These are phyloP conservation scores for Monsonia emarginata DNA, from an alignment of 441 rosid species.

Conservation along the genomic window DNA sequence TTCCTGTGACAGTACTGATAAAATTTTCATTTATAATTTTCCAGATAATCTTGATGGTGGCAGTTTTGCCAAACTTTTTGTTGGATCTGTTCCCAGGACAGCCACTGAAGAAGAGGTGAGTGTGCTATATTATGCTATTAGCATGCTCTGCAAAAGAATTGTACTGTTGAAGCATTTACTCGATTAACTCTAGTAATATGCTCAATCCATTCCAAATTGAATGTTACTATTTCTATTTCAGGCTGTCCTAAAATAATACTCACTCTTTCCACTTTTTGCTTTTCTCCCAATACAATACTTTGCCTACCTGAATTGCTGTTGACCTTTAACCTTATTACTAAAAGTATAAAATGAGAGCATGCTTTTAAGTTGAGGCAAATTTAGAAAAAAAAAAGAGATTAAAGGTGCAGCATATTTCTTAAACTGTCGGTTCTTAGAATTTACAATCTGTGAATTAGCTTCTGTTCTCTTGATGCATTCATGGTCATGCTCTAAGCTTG, in stretches of 20 bases:
- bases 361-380: not conserved
- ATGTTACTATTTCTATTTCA: not conserved
- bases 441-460: not conserved
- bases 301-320: not conserved
- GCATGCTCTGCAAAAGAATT: not conserved
- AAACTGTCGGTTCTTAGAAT: not conserved
- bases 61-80: constrained; percentile 80
- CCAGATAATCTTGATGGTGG: constrained; percentile 49
- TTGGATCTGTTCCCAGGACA: constrained; percentile 95
- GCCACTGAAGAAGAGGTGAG: constrained; percentile 82
- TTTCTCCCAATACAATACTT: not conserved
- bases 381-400: too few relatives aligned
- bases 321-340: not conserved
- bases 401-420: not conserved
- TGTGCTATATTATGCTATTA: constrained; percentile 7
- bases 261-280: not conserved
- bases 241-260: not conserved
- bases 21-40: constrained; percentile 15
- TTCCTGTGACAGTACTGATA: not conserved
- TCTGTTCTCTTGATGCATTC: not conserved
- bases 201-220: not conserved
- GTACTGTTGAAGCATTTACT: not conserved
- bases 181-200: not conserved
- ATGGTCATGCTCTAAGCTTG: not conserved
- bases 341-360: not conserved